Evolutionary conservation across 2,329 filamentous ascomycete species (phyloP).

Genomic region (Colletotrichum salicis): DNA sequence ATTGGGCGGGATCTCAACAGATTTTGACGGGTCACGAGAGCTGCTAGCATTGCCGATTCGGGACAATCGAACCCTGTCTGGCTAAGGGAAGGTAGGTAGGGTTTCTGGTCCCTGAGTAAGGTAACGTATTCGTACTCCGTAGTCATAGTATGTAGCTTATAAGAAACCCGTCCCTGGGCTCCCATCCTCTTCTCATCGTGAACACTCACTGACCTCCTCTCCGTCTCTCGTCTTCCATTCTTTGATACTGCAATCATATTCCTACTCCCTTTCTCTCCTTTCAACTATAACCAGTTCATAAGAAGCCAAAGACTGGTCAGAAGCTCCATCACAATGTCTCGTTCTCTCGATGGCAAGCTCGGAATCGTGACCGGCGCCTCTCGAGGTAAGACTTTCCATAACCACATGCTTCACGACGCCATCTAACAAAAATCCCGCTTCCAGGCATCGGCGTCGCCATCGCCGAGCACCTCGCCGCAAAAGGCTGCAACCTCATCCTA

Average conservation of each 20-base stretch:
- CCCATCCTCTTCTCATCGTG: neutral
- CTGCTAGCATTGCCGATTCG: constrained; percentile 16
- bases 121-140: neutral
- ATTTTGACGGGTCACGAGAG: constrained; percentile 19
- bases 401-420: neutral
- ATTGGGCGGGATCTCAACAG: constrained; percentile 22
- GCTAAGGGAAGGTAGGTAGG: neutral
- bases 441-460: constrained; percentile 76
- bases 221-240: neutral
- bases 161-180: constrained; percentile 6
- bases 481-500: constrained; percentile 75
- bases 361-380: constrained; percentile 84
- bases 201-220: neutral
- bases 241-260: neutral
- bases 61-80: constrained; percentile 1
- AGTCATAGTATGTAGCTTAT: neutral
- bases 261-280: neutral
- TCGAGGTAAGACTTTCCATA: constrained; percentile 64
- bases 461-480: constrained; percentile 76
- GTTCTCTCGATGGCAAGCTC: constrained; percentile 76
- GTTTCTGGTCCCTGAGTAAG: neutral
- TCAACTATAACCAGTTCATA: neutral
- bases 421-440: constrained; percentile 11
- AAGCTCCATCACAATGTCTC: constrained; percentile 46
- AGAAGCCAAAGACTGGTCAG: neutral